Evolutionary conservation across 208 protist species (phyloP).

Genomic region (Crithidia brevicula): DNA sequence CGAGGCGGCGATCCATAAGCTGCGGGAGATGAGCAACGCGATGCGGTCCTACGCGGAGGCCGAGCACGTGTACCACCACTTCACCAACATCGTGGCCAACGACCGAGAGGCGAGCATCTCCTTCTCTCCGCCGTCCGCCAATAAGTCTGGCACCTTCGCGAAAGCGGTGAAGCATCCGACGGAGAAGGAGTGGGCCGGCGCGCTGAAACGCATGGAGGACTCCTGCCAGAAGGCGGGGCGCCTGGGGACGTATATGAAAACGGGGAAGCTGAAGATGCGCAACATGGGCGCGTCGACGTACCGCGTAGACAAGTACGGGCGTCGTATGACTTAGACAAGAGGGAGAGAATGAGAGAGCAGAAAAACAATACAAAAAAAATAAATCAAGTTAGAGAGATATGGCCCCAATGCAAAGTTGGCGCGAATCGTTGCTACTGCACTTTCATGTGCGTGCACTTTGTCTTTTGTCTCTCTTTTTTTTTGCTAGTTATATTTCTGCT

Average conservation of each 20-base stretch:
- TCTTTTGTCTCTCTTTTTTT: neutral
- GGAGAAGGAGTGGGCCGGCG: constrained; percentile 85
- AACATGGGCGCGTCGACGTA: constrained; percentile 72
- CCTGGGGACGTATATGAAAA: constrained; percentile 77
- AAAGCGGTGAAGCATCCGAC: constrained; percentile 64
- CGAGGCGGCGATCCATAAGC: constrained; percentile 69
- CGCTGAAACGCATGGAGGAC: constrained; percentile 71
- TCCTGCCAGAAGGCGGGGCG: constrained; percentile 73
- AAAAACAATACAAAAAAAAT: constrained; percentile 16
- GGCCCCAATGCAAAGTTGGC: too few species aligned
- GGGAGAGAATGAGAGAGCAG: constrained; percentile 13
- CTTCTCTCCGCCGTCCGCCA: constrained; percentile 59
- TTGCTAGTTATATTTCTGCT: constrained; percentile 5
- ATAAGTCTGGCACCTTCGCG: constrained; percentile 57
- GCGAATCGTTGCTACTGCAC: too few species aligned
- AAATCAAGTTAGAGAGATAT: too few species aligned
- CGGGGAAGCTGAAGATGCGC: constrained; percentile 64
- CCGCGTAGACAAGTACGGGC: constrained; percentile 90
- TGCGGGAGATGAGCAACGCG: constrained; percentile 85
- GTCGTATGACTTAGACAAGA: constrained; percentile 66
- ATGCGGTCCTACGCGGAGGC: constrained; percentile 69
- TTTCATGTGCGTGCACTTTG: too few species aligned
- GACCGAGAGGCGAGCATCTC: constrained; percentile 77
- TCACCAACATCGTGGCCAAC: constrained; percentile 78
- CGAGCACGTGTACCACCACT: constrained; percentile 74